These are phyloP conservation scores for Globisporangium solare DNA, from an alignment of 352 stramenopile species.

Conservation along the genomic window DNA sequence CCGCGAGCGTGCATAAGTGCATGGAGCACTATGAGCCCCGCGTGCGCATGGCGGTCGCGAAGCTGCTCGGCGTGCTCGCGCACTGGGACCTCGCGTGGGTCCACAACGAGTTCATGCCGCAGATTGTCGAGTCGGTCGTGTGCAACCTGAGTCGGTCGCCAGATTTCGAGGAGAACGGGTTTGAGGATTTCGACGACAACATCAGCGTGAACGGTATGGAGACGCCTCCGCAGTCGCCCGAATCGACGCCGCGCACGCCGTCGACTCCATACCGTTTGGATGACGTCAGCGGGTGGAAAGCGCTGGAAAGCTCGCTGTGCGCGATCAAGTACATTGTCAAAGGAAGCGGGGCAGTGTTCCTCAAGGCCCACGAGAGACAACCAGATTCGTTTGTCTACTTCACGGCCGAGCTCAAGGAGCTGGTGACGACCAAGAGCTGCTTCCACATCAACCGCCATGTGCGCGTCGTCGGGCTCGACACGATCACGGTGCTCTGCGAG, in stretches of 20 bases:
- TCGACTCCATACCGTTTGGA: slow-evolving; percentile 87
- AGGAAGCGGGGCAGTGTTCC: slow-evolving; percentile 67
- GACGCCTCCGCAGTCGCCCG: slow-evolving; percentile 55
- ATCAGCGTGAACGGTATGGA: slow-evolving; percentile 77
- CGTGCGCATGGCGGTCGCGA: slow-evolving; percentile 74
- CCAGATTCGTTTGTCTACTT: slow-evolving; percentile 51
- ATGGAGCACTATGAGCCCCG: slow-evolving; percentile 86
- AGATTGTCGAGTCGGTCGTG: slow-evolving; percentile 75
- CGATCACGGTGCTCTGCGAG: slow-evolving; percentile 65
- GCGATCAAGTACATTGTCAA: slow-evolving; percentile 85
- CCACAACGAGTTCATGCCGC: slow-evolving; percentile 51
- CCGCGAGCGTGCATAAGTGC: slow-evolving; percentile 36
- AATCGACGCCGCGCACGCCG: slow-evolving; percentile 58
- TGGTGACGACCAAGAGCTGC: slow-evolving; percentile 73
- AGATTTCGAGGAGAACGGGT: slow-evolving; percentile 75
- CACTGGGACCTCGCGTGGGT: slow-evolving; percentile 52
- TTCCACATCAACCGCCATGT: slow-evolving; percentile 96
- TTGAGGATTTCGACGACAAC: slow-evolving; percentile 77
- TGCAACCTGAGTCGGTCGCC: slow-evolving; percentile 70
- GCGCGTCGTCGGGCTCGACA: slow-evolving; percentile 81
- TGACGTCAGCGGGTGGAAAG: slow-evolving; percentile 96
- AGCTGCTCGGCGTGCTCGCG: slow-evolving; percentile 65
- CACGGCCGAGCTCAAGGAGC: slow-evolving; percentile 51
- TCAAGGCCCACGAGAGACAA: slow-evolving; percentile 21
- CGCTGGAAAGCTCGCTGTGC: slow-evolving; percentile 90